Percentiles rank a stretch among this genome's conserved stretches.
phyloP scores from a whole-genome alignment of 169 alveolate species.

The Babesia ovata region DNA sequence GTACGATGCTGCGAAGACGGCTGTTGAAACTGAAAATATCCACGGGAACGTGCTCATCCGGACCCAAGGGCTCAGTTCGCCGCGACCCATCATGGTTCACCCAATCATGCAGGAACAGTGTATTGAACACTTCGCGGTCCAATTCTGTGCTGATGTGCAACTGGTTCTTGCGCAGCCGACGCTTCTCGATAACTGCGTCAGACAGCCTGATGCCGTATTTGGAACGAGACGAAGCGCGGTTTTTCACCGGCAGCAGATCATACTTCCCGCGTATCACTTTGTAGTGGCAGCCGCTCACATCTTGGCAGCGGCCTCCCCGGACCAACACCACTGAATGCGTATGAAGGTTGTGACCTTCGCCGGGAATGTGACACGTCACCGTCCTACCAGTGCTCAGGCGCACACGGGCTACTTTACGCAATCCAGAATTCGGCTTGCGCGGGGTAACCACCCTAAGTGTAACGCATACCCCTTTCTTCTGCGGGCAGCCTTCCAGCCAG shows the following conservation, averaged over 20 bases:
- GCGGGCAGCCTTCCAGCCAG: conserved; percentile 84
- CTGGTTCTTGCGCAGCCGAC: conserved; percentile 66
- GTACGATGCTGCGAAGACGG: conserved; percentile 61
- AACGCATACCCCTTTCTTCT: conserved; percentile 78
- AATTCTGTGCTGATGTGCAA: conserved; percentile 70
- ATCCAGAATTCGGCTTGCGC: conserved; percentile 84
- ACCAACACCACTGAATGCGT: conserved; percentile 83
- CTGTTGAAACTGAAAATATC: conserved; percentile 77
- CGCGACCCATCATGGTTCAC: conserved; percentile 65
- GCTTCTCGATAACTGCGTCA: conserved; percentile 44
- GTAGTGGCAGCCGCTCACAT: conserved; percentile 85
- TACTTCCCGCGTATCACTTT: conserved; percentile 83
- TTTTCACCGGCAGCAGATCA: conserved; percentile 84
- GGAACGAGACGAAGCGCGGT: conserved; percentile 76
- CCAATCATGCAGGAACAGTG: conserved; percentile 64
- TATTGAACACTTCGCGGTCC: conserved; percentile 72
- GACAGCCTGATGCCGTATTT: conserved; percentile 73
- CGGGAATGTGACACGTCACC: conserved; percentile 83
- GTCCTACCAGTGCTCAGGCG: conserved; percentile 81
- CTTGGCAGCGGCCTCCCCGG: conserved; percentile 86
- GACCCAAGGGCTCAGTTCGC: conserved; percentile 60
- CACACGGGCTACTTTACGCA: conserved; percentile 85
- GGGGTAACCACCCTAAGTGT: conserved; percentile 82
- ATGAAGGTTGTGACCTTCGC: conserved; percentile 83
- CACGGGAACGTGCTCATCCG: conserved; percentile 69